Percentiles rank a stretch among this genome's conserved stretches.
phyloP scores from a whole-genome alignment of 768 basidiomycete species.

The Saitozyma sp. region DNA sequence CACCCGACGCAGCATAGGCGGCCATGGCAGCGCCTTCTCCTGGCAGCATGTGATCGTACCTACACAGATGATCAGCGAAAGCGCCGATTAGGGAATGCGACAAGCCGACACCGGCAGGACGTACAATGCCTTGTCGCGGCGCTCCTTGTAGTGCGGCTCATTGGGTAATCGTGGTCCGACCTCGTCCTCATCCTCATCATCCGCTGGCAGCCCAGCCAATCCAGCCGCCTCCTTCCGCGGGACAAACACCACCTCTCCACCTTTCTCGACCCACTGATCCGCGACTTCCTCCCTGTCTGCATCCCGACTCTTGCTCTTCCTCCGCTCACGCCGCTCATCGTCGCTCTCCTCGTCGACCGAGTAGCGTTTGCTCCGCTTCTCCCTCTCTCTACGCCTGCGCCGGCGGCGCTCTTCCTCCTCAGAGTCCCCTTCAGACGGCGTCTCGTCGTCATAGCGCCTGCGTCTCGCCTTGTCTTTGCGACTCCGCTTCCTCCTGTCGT shows the following conservation, averaged over 20 bases:
- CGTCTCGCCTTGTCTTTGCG: background rate
- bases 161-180: slow-evolving; percentile 77
- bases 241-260: slow-evolving; percentile 12
- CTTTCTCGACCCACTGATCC: slow-evolving; percentile 52
- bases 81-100: too few relatives aligned
- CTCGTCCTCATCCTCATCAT: slow-evolving; percentile 64
- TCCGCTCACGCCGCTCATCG: slow-evolving; percentile 17
- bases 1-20: slow-evolving; percentile 79
- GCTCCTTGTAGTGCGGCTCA: slow-evolving; percentile 12
- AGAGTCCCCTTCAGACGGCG: slow-evolving; percentile 31
- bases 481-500: background rate
- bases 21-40: slow-evolving; percentile 99
- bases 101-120: background rate
- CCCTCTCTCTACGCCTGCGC: slow-evolving; percentile 50
- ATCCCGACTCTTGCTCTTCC: slow-evolving; percentile 32
- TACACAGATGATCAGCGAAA: slow-evolving; percentile 9
- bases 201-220: slow-evolving; percentile 25
- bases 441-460: slow-evolving; percentile 21
- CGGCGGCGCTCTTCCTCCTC: slow-evolving; percentile 27
- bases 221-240: too few relatives aligned
- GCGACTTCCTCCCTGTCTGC: slow-evolving; percentile 32
- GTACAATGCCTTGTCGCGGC: slow-evolving; percentile 4
- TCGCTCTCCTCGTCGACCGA: slow-evolving; percentile 41
- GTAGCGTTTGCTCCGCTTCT: slow-evolving; percentile 57
- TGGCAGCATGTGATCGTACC: slow-evolving; percentile 83